Evolutionary conservation across 176 grass and related monocot species (phyloP).

Genomic region (Zea luxurians): DNA sequence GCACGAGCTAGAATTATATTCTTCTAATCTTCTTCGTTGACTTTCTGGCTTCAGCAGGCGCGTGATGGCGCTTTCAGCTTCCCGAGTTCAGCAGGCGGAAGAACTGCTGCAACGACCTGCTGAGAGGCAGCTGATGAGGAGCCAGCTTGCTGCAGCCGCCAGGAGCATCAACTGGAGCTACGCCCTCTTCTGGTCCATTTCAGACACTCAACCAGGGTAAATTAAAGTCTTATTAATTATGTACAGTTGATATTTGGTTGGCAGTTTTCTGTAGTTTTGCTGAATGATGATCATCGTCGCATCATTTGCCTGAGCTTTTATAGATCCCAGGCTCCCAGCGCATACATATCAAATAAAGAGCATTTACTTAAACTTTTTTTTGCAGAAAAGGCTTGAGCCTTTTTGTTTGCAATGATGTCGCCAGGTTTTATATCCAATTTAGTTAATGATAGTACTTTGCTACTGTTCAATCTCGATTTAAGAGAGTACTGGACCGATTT

Average conservation of each 20-base stretch:
- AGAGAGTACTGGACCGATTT: neutral
- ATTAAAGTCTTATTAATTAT: neutral
- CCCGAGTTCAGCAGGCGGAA: slow-evolving; percentile 25
- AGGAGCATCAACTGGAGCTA: slow-evolving; percentile 84
- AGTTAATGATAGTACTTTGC: neutral
- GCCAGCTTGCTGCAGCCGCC: slow-evolving; percentile 62
- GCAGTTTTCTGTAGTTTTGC: neutral
- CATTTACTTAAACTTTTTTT: neutral
- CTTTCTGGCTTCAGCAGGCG: neutral
- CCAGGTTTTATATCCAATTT: neutral
- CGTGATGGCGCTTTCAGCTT: neutral
- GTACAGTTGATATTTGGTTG: neutral
- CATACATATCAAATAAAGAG: neutral
- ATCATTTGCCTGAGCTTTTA: neutral
- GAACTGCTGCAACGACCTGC: slow-evolving; percentile 13
- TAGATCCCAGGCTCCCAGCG: neutral
- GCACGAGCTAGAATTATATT: too few species aligned
- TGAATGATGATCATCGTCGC: neutral
- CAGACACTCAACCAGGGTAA: slow-evolving; percentile 63
- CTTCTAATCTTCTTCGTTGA: too few species aligned
- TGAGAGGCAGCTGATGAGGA: slow-evolving; percentile 40
- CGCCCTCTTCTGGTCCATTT: slow-evolving; percentile 79
- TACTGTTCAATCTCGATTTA: neutral
- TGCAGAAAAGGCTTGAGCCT: too few species aligned
- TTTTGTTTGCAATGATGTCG: too few species aligned